phyloP scores from a whole-genome alignment of 371 early-diverging fungal genomes.

The Chytridiales sp. region DNA sequence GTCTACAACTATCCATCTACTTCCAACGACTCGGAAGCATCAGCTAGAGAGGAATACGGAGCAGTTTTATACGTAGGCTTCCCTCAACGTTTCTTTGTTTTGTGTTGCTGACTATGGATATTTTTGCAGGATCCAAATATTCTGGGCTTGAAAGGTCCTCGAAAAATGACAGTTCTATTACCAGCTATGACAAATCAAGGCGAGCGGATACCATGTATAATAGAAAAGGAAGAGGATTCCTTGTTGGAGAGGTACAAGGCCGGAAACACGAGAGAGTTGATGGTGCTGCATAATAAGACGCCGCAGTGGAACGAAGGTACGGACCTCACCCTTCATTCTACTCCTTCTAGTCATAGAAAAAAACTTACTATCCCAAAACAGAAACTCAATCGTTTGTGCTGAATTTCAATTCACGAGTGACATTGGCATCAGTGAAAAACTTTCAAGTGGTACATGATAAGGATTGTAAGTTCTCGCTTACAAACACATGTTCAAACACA shows the following conservation, averaged over 20 bases:
- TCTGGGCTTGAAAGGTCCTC: conserved; percentile 87
- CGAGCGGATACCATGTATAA: conserved; percentile 55
- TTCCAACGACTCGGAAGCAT: conserved; percentile 37
- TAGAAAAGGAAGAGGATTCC: conserved; percentile 61
- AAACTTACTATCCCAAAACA: conserved; percentile 27
- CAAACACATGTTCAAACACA: neutral
- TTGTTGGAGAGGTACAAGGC: conserved; percentile 62
- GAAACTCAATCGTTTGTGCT: conserved; percentile 93
- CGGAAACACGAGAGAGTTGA: conserved; percentile 59
- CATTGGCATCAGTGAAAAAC: conserved; percentile 94
- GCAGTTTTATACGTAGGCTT: conserved; percentile 75
- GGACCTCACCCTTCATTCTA: too few species aligned
- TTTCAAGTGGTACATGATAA: conserved; percentile 94
- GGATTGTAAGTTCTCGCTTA: conserved; percentile 64
- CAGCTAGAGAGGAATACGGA: conserved; percentile 63
- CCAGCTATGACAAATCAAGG: conserved; percentile 71
- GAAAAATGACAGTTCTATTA: conserved; percentile 86
- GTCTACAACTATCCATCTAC: conserved; percentile 70
- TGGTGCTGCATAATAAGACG: conserved; percentile 81
- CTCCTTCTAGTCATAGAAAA: neutral
- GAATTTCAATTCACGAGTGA: conserved; percentile 93
- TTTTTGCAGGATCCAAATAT: conserved; percentile 76
- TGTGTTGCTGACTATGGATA: neutral
- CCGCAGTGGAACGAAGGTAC: conserved; percentile 92
- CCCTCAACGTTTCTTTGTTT: too few species aligned